phyloP scores from a whole-genome alignment of 164 flowering plant species.

The Tinospora cordifolia region DNA sequence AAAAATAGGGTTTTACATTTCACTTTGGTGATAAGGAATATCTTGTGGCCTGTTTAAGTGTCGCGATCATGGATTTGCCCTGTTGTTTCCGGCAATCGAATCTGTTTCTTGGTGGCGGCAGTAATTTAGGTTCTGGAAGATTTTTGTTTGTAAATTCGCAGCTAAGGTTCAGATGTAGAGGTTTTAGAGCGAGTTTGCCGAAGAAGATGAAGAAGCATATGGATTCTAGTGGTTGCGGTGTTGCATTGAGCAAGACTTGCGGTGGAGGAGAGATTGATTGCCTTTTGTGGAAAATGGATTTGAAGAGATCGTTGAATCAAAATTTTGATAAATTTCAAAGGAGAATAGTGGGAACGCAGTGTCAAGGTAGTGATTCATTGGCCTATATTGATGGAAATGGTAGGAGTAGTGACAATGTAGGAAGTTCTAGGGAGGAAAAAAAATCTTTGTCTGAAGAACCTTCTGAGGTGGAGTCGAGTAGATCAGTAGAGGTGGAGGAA shows the following conservation, averaged over 20 bases:
- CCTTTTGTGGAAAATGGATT: neutral
- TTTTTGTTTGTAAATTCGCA: slow-evolving; percentile 19
- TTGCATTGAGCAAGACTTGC: neutral
- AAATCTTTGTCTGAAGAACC: neutral
- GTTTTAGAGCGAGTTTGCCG: neutral
- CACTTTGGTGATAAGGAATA: neutral
- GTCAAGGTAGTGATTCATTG: slow-evolving; percentile 64
- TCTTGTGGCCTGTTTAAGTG: neutral
- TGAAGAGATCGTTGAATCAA: slow-evolving; percentile 5
- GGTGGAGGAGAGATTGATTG: neutral
- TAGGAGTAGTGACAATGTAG: slow-evolving; percentile 30
- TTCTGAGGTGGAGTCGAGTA: slow-evolving; percentile 19
- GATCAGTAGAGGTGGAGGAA: slow-evolving; percentile 24
- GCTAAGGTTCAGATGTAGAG: slow-evolving; percentile 12
- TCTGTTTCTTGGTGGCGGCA: slow-evolving; percentile 26
- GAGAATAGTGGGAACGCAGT: slow-evolving; percentile 16
- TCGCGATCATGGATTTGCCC: slow-evolving; percentile 44
- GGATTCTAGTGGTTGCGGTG: neutral
- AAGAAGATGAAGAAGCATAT: neutral
- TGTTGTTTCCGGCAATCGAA: slow-evolving; percentile 39
- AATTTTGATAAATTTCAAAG: slow-evolving; percentile 16
- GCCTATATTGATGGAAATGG: slow-evolving; percentile 52
- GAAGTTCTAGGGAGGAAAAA: slow-evolving; percentile 22
- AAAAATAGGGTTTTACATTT: neutral
- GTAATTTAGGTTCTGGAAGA: slow-evolving; percentile 16